Percentiles rank a stretch among this genome's conserved stretches.
These are phyloP conservation scores for Kodamaea restingae DNA, from an alignment of 805 yeast genomes.

Conservation along the genomic window DNA sequence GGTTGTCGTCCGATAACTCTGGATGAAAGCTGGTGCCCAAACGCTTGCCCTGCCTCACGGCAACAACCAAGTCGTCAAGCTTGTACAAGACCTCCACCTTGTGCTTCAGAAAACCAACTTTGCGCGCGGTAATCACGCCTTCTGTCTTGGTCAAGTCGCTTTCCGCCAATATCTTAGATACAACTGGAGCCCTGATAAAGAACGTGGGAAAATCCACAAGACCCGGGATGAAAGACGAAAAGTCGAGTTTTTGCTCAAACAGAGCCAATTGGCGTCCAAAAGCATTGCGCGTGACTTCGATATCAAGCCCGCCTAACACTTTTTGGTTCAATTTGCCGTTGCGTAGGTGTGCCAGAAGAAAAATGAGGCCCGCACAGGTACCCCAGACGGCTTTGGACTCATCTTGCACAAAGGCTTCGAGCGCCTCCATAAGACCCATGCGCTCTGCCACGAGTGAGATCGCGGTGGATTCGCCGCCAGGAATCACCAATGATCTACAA, in stretches of 20 bases:
- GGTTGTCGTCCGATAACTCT: constrained; percentile 50
- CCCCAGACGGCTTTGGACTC: constrained; percentile 67
- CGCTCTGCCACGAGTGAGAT: constrained; percentile 71
- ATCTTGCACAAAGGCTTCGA: constrained; percentile 47
- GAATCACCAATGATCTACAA: constrained; percentile 63
- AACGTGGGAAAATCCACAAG: constrained; percentile 42
- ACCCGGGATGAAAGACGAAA: constrained; percentile 39
- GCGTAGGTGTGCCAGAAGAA: constrained; percentile 51
- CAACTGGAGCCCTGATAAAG: constrained; percentile 77
- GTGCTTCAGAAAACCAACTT: neutral
- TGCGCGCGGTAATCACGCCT: constrained; percentile 1
- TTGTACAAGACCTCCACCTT: constrained; percentile 38
- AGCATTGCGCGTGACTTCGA: constrained; percentile 65
- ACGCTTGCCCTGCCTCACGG: constrained; percentile 63
- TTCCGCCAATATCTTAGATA: constrained; percentile 26
- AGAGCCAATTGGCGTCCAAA: constrained; percentile 76
- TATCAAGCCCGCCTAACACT: constrained; percentile 60
- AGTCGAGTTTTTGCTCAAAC: constrained; percentile 47
- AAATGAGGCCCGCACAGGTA: constrained; percentile 79
- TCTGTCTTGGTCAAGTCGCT: constrained; percentile 4
- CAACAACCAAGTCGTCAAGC: constrained; percentile 52
- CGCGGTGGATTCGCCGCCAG: constrained; percentile 70
- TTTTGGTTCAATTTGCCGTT: constrained; percentile 53
- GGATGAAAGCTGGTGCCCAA: constrained; percentile 82
- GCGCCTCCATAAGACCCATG: constrained; percentile 52